Evolutionary conservation across 2,329 filamentous ascomycete genomes (phyloP), one percentile per base, ranked within the genome.

Genomic region (Stachybotrys elegans): DNA sequence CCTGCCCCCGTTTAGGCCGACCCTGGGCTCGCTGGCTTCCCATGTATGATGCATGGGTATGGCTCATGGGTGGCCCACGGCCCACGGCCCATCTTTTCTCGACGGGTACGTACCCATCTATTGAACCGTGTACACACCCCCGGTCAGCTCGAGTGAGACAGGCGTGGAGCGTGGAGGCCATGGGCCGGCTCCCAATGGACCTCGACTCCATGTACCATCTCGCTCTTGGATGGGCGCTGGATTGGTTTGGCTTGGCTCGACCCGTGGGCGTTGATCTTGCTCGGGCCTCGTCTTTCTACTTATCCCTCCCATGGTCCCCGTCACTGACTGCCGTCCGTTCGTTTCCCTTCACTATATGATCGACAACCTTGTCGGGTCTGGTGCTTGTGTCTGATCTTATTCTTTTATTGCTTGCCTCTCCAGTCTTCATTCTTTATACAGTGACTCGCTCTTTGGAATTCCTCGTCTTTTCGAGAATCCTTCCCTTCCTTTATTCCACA

Each of bases 121-220:
- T 36, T 39, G 19, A 17, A 22, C 22, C 36, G 19, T 35, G 22
- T 23, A 27, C 20, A 21, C 42, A 27, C 38, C 47, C 56, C 54
- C 48, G 54, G 71, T 70, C 70, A 66, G 60, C 63, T 68, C 62
- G 68, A 72, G 71, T 75, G 72, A 77, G 72, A 75, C 71, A 73
- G 59, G 65, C 67, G 67, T 67, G 66, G 65, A 63, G 59, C 55
- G 54, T 34, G 31, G 31, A 34, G 31, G 31, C 31, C 8, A 16
- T 34, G 31, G 43, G 40, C 44, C 43, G 42, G 45, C 47, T 49
- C 47, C 45, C 48, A 48, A 43, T 39, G 42, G 38, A 25, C 23
- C 34, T 27, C n/a, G 44, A 31, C 37, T 40, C 32, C 40, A 34
- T 16, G 44, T 40, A 36, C 47, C 37, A 43, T 42, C 45, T 43